phyloP scores from a whole-genome alignment of 1,284 basidiomycete species.

The Ustilago loliicola region DNA sequence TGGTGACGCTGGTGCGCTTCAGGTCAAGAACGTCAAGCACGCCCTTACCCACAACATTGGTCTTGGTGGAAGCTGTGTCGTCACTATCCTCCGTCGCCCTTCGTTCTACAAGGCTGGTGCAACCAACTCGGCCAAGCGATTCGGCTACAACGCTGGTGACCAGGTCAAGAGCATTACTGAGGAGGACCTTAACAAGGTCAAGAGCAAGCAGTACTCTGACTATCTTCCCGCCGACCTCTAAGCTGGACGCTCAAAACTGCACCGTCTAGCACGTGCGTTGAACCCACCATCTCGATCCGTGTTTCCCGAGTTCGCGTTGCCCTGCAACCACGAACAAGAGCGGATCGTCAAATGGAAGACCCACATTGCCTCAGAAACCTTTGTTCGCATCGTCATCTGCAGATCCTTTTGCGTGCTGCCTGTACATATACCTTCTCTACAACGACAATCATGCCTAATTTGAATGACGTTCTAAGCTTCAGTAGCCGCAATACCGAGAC shows the following conservation, averaged over 20 bases:
- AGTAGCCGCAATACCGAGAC: background rate
- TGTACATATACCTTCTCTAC: conserved; percentile 1
- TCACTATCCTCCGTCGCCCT: conserved; percentile 55
- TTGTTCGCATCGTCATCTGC: background rate
- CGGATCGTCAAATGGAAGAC: background rate
- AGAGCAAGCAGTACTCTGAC: conserved; percentile 62
- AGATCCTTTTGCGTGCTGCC: background rate
- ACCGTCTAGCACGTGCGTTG: background rate
- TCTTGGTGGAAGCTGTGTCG: conserved; percentile 75
- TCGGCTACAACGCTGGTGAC: conserved; percentile 64
- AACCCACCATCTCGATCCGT: background rate
- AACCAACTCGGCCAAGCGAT: conserved; percentile 55
- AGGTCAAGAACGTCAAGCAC: conserved; percentile 81
- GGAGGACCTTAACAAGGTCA: conserved; percentile 61
- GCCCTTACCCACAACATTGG: conserved; percentile 87
- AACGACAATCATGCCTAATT: background rate
- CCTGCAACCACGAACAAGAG: background rate
- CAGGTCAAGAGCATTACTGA: conserved; percentile 58
- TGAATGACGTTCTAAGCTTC: background rate
- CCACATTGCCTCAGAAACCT: background rate
- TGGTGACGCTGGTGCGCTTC: conserved; percentile 71
- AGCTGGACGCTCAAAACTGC: background rate
- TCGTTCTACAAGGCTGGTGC: conserved; percentile 60
- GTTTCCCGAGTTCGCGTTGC: background rate
- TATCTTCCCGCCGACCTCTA: conserved; percentile 57